phyloP scores from a whole-genome alignment of 192 early-diverging fungal species.

The Oehlia diaphana region DNA sequence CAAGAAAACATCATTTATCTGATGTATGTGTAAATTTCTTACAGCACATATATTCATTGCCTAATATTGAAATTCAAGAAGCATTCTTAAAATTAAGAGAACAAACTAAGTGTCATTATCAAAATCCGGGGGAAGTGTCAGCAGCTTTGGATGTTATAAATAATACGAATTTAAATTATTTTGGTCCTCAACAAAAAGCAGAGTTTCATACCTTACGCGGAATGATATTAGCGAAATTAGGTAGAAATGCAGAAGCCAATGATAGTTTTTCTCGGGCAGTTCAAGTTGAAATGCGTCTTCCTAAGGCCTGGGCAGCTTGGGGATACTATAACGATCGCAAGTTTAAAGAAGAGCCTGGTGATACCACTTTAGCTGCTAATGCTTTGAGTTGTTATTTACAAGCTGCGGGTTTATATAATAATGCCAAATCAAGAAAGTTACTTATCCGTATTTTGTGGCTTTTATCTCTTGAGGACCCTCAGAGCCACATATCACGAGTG shows the following conservation, averaged over 20 bases:
- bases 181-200: constrained; percentile 87
- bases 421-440: constrained; percentile 83
- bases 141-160: constrained; percentile 97
- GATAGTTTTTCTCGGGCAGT: constrained; percentile 88
- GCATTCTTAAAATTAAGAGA: constrained; percentile 95
- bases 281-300: constrained; percentile 83
- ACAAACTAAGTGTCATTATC: constrained; percentile 98
- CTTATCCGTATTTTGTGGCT: constrained; percentile 94
- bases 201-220: constrained; percentile 98
- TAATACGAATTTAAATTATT: constrained; percentile 98
- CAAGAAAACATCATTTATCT: constrained; percentile 90
- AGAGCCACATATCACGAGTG: constrained; percentile 69
- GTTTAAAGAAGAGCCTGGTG: constrained; percentile 81
- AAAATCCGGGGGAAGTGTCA: constrained; percentile 82
- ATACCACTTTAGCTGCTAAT: constrained; percentile 79
- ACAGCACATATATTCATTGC: constrained; percentile 97
- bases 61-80: constrained; percentile 99
- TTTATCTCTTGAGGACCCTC: constrained; percentile 82
- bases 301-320: constrained; percentile 97
- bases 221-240: constrained; percentile 88
- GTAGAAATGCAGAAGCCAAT: constrained; percentile 83
- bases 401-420: constrained; percentile 87
- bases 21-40: constrained; percentile 92
- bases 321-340: constrained; percentile 93
- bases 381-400: constrained; percentile 97